Conservation (phyloP, 176 grass and related monocot species). For the Bolboschoenus planiculmis region DNA sequence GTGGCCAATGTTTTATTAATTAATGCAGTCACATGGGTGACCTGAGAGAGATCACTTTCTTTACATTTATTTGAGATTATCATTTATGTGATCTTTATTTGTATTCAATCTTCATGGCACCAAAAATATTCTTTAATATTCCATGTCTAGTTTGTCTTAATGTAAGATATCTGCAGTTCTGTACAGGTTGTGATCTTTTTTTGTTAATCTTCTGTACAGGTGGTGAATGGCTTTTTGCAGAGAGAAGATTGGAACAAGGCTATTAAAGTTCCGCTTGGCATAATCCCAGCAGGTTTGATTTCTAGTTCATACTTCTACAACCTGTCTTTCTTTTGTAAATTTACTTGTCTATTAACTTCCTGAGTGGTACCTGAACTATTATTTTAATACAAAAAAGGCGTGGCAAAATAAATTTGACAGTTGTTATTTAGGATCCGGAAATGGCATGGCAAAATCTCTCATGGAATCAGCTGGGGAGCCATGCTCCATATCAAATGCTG, state of each 20-base stretch:
- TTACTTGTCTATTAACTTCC: constrained; percentile 3
- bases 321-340: background rate
- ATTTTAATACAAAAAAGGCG: background rate
- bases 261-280: constrained; percentile 91
- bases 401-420: background rate
- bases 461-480: constrained; percentile 58
- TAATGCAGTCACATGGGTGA: constrained; percentile 3
- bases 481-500: constrained; percentile 68
- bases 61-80: background rate
- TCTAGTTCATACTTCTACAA: background rate
- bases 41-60: background rate
- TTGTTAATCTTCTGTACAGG: constrained; percentile 41
- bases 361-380: constrained; percentile 9
- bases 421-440: constrained; percentile 68
- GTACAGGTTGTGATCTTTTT: background rate
- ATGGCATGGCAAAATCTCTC: constrained; percentile 89
- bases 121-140: background rate
- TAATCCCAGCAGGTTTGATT: constrained; percentile 77
- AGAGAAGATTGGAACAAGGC: constrained; percentile 86
- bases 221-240: constrained; percentile 89
- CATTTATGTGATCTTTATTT: background rate
- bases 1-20: background rate
- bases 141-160: background rate
- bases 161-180: background rate
- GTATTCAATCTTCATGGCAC: background rate